Evolutionary conservation across 2,329 filamentous ascomycete species (phyloP).

Genomic region (Lasiodiplodia gonubiensis): DNA sequence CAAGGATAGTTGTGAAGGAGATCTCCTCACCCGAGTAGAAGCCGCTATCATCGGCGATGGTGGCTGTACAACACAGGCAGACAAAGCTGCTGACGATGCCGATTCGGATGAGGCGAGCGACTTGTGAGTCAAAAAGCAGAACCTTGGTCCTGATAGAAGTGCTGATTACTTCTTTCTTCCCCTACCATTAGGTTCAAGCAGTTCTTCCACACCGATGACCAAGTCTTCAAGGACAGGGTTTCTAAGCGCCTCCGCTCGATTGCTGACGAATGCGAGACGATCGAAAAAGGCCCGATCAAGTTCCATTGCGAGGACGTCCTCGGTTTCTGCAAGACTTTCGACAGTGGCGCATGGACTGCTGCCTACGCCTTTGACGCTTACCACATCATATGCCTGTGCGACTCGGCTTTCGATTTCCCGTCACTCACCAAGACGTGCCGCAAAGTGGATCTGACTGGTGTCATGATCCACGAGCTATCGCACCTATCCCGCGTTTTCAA

Average conservation of each 20-base stretch:
- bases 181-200: slow-evolving; percentile 55
- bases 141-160: not conserved
- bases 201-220: slow-evolving; percentile 63
- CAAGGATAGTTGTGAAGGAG: slow-evolving; percentile 61
- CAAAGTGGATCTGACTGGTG: slow-evolving; percentile 68
- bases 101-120: slow-evolving; percentile 46
- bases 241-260: not conserved
- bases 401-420: slow-evolving; percentile 48
- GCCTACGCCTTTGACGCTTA: not conserved
- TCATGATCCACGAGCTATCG: slow-evolving; percentile 69
- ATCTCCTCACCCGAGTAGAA: slow-evolving; percentile 51
- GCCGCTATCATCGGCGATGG: slow-evolving; percentile 54
- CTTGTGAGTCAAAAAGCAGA: not conserved
- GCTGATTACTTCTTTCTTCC: not conserved
- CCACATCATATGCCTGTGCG: not conserved
- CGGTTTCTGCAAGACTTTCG: not conserved
- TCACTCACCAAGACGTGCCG: slow-evolving; percentile 61
- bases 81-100: slow-evolving; percentile 58
- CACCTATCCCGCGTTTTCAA: slow-evolving; percentile 60
- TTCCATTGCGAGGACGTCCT: slow-evolving; percentile 2
- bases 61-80: slow-evolving; percentile 60
- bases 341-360: not conserved
- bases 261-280: not conserved
- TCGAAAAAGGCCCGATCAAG: not conserved
- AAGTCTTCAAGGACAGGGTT: not conserved